Conservation (phyloP, 176 grass and related monocot genomes). For the Echinochloa phyllopogon region DNA sequence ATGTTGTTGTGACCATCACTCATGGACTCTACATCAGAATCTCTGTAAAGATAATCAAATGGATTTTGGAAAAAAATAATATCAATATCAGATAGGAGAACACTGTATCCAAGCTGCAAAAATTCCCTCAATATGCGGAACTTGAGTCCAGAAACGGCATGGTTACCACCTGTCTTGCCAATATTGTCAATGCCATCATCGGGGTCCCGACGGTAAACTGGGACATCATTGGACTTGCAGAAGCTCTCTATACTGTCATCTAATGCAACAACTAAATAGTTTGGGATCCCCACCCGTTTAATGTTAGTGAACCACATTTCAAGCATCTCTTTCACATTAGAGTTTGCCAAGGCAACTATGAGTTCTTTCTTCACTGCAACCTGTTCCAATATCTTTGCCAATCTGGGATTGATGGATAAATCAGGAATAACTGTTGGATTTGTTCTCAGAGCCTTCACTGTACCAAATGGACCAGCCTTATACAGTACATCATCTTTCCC, state of each 20-base stretch:
- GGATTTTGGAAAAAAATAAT: constrained; percentile 96
- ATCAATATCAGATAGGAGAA: constrained; percentile 94
- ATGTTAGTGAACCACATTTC: constrained; percentile 93
- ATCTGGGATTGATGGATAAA: constrained; percentile 74
- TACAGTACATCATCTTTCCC: constrained; percentile 51
- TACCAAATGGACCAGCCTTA: constrained; percentile 84
- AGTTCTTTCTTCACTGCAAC: constrained; percentile 85
- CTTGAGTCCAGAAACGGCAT: constrained; percentile 93
- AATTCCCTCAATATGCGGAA: constrained; percentile 93
- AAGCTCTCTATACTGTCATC: constrained; percentile 75
- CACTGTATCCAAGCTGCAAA: constrained; percentile 93
- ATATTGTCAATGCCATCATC: constrained; percentile 81
- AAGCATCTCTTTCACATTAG: constrained; percentile 86
- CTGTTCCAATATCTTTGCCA: constrained; percentile 73
- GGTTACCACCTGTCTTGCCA: constrained; percentile 80
- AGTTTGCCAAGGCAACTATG: constrained; percentile 92
- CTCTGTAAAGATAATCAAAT: constrained; percentile 88
- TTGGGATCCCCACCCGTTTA: constrained; percentile 83
- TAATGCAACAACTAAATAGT: constrained; percentile 92
- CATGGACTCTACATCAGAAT: constrained; percentile 96
- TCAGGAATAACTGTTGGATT: constrained; percentile 82
- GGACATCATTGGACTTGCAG: constrained; percentile 74
- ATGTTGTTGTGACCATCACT: constrained; percentile 91
- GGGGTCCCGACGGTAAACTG: constrained; percentile 79
- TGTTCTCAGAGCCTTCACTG: constrained; percentile 89